These are phyloP conservation scores for Mortierella sp. DNA, from an alignment of 371 early-diverging fungal genomes.

Conservation along the genomic window DNA sequence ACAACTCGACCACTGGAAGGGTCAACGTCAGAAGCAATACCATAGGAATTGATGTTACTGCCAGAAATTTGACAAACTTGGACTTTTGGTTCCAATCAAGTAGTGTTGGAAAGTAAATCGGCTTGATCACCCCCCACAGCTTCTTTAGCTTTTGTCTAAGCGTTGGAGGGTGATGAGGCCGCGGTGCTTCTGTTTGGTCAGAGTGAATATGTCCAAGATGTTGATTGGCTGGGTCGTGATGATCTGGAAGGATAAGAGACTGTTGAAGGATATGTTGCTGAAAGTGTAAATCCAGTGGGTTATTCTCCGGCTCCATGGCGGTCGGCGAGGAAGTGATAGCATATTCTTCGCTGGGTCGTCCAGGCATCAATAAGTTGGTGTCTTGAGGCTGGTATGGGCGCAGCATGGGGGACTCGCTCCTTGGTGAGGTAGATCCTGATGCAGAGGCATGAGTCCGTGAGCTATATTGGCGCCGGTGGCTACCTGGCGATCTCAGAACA, in stretches of 20 bases:
- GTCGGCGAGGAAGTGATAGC: slow-evolving; percentile 4
- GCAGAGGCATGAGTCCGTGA: too few species aligned
- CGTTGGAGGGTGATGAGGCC: neutral
- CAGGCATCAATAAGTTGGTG: too few species aligned
- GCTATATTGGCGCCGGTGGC: too few species aligned
- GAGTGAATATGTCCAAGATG: slow-evolving; percentile 39
- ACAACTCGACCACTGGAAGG: slow-evolving; percentile 66
- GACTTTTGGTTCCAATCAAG: slow-evolving; percentile 61
- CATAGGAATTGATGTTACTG: slow-evolving; percentile 64
- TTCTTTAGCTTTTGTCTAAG: slow-evolving; percentile 4
- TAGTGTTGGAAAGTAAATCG: slow-evolving; percentile 66
- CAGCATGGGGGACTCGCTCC: neutral
- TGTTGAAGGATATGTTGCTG: slow-evolving; percentile 23
- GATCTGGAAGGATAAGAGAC: slow-evolving; percentile 45
- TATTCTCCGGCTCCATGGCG: slow-evolving; percentile 5
- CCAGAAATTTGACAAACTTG: slow-evolving; percentile 61
- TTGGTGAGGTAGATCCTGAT: too few species aligned
- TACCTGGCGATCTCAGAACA: too few species aligned
- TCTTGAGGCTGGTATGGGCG: neutral
- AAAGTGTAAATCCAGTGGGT: slow-evolving; percentile 8
- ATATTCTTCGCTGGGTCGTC: neutral
- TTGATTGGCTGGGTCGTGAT: slow-evolving; percentile 28
- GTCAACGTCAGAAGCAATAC: slow-evolving; percentile 64
- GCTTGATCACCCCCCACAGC: slow-evolving; percentile 5
- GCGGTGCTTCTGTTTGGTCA: neutral